A percentile compares a stretch with the other conserved stretches of the same genome.
Evolutionary conservation across 2,329 filamentous ascomycete species (phyloP).

Genomic region (Lecanicillium sp.): DNA sequence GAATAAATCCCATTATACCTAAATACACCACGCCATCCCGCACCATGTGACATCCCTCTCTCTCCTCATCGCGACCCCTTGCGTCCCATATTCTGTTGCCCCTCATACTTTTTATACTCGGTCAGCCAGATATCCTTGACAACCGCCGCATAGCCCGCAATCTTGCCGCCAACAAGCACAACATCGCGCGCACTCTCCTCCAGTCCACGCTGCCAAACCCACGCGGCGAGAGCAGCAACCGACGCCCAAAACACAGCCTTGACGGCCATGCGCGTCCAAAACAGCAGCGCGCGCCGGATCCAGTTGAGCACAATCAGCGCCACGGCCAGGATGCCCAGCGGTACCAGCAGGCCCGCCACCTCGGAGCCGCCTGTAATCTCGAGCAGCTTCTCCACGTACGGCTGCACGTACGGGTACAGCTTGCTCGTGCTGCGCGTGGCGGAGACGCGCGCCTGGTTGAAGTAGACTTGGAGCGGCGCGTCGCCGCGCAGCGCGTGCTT

Average conservation of each 20-base stretch:
- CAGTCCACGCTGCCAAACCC: constrained; percentile 57
- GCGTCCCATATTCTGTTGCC: constrained; percentile 26
- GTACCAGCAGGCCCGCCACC: constrained; percentile 21
- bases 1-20: background rate
- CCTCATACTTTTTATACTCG: constrained; percentile 51
- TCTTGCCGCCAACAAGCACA: constrained; percentile 30
- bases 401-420: constrained; percentile 32
- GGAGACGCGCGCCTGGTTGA: constrained; percentile 23
- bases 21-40: background rate
- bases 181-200: constrained; percentile 56
- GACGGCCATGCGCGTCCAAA: constrained; percentile 63
- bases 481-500: constrained; percentile 38
- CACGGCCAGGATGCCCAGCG: constrained; percentile 33
- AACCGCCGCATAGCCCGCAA: constrained; percentile 37
- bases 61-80: background rate
- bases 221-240: constrained; percentile 44
- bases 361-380: constrained; percentile 25
- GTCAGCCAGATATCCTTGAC: constrained; percentile 46
- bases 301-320: constrained; percentile 62
- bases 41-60: background rate
- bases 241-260: constrained; percentile 56
- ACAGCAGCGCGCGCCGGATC: constrained; percentile 64
- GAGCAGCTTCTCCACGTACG: constrained; percentile 31
- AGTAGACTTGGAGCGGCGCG: constrained; percentile 34
- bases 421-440: constrained; percentile 19